Base-by-base conservation (phyloP, 2,329 filamentous ascomycete species). In the Thermoascus crustaceus region DNA sequence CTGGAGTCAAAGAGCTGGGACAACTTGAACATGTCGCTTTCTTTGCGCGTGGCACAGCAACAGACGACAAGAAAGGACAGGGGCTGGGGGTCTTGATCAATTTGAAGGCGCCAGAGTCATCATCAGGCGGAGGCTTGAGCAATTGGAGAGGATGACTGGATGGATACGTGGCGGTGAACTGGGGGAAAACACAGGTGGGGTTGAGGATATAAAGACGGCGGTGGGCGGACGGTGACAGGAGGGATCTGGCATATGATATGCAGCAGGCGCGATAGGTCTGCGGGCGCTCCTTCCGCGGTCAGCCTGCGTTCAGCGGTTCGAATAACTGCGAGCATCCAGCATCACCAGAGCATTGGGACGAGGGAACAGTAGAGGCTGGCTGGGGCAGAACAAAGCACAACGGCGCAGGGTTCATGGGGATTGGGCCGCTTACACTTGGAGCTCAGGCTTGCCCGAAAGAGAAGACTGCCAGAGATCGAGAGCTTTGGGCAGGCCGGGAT, bases 1-100 rank as follows among this genome's bases (percentile, higher is more conserved):
- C 48, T 54, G 42, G 52, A 41, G 43, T 61, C 60, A 40, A 55
- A 47, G 18, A 55, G 44, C 41, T 60, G 53, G 34, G 53, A 54
- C 40, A 58, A 39, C 46, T 55, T 61, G 24, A 52, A 44, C 60
- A 63, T 63, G 29, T 30, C 43, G 42, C 13, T 13, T 9, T 29
- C 26, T 29, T 29, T 9, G 18, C 26, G 26, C 26, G 26, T 29
- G 17, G 17, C 10, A 29, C 19, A 23, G 19, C 9, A 41, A 21
- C 14, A 14, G 26, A 25, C 17, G 17, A 18, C 30, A 20, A 22
- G 26, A 26, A 31, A 34, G 32, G 26, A 22, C 32, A 22, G 22
- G 23, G 19, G 21, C 24, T 9, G 17, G 13, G 29, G 22, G 26
- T 24, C 10, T 25, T 17, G 10, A 4, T 34, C 14, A 34, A 25